Percentiles rank a stretch among this genome's conserved stretches.
Evolutionary conservation across 257 asterid genomes (phyloP).

Genomic region (Nicotiana noctiflora): DNA sequence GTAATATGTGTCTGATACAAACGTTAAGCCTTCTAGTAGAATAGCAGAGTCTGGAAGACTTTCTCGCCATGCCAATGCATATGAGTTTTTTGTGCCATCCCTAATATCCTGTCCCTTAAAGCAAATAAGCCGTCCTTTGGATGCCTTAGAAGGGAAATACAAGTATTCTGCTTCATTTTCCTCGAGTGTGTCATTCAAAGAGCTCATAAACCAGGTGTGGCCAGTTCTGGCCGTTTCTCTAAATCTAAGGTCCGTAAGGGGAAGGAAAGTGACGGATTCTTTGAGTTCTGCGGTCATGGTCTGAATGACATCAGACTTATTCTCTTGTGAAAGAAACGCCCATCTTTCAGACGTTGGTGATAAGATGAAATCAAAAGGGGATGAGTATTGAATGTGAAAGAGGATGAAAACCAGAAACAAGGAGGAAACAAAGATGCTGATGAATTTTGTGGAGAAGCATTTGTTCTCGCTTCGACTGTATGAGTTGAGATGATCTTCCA

Average conservation of each 20-base stretch:
- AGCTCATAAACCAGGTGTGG: constrained; percentile 33
- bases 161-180: constrained; percentile 23
- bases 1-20: constrained; percentile 29
- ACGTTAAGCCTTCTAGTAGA: constrained; percentile 28
- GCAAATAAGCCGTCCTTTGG: constrained; percentile 28
- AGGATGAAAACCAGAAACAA: constrained; percentile 8
- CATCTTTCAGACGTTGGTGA: neutral
- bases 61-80: constrained; percentile 32
- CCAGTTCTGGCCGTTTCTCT: constrained; percentile 18
- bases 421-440: constrained; percentile 2
- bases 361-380: constrained; percentile 5
- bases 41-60: constrained; percentile 25
- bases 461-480: constrained; percentile 11
- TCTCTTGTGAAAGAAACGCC: neutral
- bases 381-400: neutral
- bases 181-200: constrained; percentile 19
- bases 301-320: neutral
- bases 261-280: constrained; percentile 24
- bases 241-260: constrained; percentile 26
- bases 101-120: constrained; percentile 15
- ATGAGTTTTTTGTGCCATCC: constrained; percentile 28
- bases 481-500: constrained; percentile 1
- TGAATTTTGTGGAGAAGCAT: neutral
- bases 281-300: constrained; percentile 11
- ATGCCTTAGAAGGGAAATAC: constrained; percentile 27